Evolutionary conservation across 2,329 filamentous ascomycete genomes (phyloP).

Genomic region (Dryadomyces sulphureus): DNA sequence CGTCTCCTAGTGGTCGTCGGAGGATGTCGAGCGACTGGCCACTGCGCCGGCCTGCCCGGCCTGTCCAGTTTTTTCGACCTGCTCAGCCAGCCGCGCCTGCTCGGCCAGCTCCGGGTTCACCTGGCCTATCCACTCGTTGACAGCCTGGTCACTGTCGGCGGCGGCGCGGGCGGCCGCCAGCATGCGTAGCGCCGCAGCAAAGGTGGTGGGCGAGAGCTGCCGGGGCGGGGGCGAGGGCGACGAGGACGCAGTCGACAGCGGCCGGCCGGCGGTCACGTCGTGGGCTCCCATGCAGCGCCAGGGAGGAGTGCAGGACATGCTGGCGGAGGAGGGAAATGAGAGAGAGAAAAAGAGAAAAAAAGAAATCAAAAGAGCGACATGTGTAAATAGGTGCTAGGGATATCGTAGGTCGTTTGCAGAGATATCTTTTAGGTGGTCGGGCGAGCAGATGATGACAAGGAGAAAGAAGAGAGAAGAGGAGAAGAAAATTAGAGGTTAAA

Average conservation of each 20-base stretch:
- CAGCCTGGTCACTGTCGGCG: not conserved
- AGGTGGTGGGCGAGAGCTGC: not conserved
- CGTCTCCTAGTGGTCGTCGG: not conserved
- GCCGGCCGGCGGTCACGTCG: not conserved
- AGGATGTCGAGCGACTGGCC: too few species aligned
- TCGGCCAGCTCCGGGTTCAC: not conserved
- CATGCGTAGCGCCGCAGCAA: slow-evolving; percentile 1
- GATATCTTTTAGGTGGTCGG: too few species aligned
- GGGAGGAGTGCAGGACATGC: slow-evolving; percentile 1
- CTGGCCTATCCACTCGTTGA: not conserved
- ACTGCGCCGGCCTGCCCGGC: too few species aligned
- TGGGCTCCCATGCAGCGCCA: slow-evolving; percentile 2
- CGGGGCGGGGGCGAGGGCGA: not conserved
- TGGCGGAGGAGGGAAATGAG: not conserved
- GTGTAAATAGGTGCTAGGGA: too few species aligned
- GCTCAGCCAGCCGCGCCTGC: too few species aligned
- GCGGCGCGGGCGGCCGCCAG: not conserved
- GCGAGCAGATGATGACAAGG: not conserved
- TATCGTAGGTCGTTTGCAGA: too few species aligned
- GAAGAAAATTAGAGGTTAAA: not conserved
- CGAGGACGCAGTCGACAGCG: not conserved
- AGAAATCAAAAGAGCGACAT: too few species aligned
- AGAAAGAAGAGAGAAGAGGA: not conserved
- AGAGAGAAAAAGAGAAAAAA: too few species aligned
- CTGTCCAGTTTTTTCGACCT: too few species aligned